Conservation (phyloP, 257 asterid genomes). For the Fraxinus quadrangulata region DNA sequence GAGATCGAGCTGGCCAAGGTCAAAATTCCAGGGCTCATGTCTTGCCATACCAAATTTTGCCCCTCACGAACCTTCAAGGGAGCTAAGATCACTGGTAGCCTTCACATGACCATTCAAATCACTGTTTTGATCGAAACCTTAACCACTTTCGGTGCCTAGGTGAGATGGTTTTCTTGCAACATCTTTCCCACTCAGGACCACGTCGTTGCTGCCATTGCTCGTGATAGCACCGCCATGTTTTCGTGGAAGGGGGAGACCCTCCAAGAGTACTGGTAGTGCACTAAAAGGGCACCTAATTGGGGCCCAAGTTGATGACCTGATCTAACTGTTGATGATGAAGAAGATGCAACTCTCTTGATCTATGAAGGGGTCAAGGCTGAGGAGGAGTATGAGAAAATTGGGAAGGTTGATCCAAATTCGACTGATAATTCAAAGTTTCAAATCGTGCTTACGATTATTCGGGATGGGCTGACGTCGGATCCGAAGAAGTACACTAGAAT, state of each 20-base stretch:
- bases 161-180: no score
- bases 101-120: conserved; percentile 36
- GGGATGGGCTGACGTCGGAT: conserved; percentile 43
- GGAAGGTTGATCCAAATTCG: conserved; percentile 35
- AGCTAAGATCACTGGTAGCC: conserved; percentile 42
- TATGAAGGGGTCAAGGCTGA: conserved; percentile 55
- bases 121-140: no score
- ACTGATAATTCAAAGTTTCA: conserved; percentile 51
- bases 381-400: conserved; percentile 38
- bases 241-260: conserved; percentile 27
- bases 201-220: no score
- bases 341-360: conserved; percentile 49
- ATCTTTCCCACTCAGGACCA: no score
- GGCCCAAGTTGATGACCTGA: conserved; percentile 50
- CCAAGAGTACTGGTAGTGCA: conserved; percentile 61
- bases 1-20: no score
- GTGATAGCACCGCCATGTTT: no score
- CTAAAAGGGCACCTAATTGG: conserved; percentile 53
- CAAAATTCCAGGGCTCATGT: conserved; percentile 32
- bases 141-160: no score
- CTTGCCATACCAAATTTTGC: conserved; percentile 44
- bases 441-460: conserved; percentile 40
- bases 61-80: conserved; percentile 47
- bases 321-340: conserved; percentile 50
- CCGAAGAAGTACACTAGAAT: conserved; percentile 40